Percentiles rank a stretch among this genome's conserved stretches.
These are phyloP conservation scores for Xylaria sp. DNA, from an alignment of 2,329 filamentous ascomycete species.

Conservation along the genomic window DNA sequence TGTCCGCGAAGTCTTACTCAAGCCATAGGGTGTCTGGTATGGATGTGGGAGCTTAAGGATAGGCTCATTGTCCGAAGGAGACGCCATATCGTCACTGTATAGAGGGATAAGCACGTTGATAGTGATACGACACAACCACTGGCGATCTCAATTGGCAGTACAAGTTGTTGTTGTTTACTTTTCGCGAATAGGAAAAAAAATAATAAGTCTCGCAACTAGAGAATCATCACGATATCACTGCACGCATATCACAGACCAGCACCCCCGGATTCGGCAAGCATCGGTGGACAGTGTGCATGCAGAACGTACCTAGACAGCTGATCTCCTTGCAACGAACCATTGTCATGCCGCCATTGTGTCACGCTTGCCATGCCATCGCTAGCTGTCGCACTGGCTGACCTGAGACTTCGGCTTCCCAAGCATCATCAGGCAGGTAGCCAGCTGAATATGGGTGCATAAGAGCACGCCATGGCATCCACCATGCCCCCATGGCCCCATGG, in stretches of 20 bases:
- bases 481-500: not conserved
- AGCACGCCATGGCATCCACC: conserved; percentile 10
- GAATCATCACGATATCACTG: conserved; percentile 13
- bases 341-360: not conserved
- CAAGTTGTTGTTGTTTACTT: conserved; percentile 7
- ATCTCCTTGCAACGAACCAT: not conserved
- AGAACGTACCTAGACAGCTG: not conserved
- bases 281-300: conserved; percentile 17
- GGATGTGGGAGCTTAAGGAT: conserved; percentile 63
- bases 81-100: conserved; percentile 41
- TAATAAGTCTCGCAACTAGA: conserved; percentile 15
- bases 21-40: conserved; percentile 59
- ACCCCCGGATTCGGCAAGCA: conserved; percentile 17
- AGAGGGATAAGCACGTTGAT: not conserved
- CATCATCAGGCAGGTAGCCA: not conserved
- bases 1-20: conserved; percentile 52
- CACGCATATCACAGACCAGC: conserved; percentile 14
- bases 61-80: conserved; percentile 50
- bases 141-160: conserved; percentile 6
- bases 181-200: not conserved
- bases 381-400: not conserved
- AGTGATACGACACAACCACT: conserved; percentile 10
- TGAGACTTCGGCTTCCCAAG: conserved; percentile 19
- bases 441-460: not conserved
- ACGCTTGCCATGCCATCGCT: conserved; percentile 9